Base-by-base conservation (phyloP, 139 green algal species). In the Asterochloris sp. region DNA sequence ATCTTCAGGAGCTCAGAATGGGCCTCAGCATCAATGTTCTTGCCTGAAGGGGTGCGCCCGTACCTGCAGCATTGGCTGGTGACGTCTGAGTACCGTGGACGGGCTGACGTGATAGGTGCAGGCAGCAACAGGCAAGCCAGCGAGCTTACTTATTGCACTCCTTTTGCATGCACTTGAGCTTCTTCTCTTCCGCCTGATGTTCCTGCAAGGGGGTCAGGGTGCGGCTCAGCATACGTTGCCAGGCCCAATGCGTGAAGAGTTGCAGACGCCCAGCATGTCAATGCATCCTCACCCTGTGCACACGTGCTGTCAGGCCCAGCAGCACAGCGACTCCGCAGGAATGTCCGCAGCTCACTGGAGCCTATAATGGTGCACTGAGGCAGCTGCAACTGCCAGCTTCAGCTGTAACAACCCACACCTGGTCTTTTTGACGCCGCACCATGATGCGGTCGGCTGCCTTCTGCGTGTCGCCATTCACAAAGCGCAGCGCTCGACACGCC, bases 361-460 rank as follows among this genome's bases (percentile, higher is more conserved):
- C 24, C 12, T 14, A 15, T 13, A 9, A 12, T 26, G 61, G 73
- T 17, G 27, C 15, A 62, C 12, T 54, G 38, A 1, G 73, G 73
- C 73, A 23, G 13, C 60, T 77, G 73, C 28, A 28, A 15, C 0
- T 0, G 21, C 26, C 23, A 28, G 23, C 69, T 75, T 24, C n/a
- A 60, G 23, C 15, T 14, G 13, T 27, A 0, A 79, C 76, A 61
- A 69, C 68, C 60, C n/a, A 64, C 10, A 69, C 29, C 24, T 80
- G 76, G n/a, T 61, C 76, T 69, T 80, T 47, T 64, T 80, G 60
- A 69, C 38, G 76, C 76, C 14, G 76, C 76, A 69, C 38, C 38
- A 54, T 54, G 38, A 54, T 54, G 38, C 69, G 68, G 76, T 61
- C 61, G 12, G 77, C 77, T 74, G 77, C 77, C 26, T 74, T 28